phyloP scores from a whole-genome alignment of 257 asterid species.

The Capsicum pubescens region DNA sequence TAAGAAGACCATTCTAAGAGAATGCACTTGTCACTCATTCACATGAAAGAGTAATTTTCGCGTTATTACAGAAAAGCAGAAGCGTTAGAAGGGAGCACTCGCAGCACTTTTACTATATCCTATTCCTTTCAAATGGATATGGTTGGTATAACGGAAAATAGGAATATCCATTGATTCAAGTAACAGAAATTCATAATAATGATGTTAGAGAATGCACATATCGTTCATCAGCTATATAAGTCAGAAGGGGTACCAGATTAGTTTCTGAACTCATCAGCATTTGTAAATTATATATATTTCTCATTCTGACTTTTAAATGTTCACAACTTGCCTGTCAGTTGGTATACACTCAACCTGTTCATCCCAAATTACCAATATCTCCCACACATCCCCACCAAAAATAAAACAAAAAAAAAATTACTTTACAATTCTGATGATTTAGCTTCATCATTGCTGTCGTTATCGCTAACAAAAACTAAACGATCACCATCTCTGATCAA shows the following conservation, averaged over 20 bases:
- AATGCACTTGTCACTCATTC: too few relatives aligned
- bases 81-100: too few relatives aligned
- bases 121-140: too few relatives aligned
- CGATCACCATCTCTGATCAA: slow-evolving; percentile 80
- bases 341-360: background rate
- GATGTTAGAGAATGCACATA: background rate
- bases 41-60: too few relatives aligned
- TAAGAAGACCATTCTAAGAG: too few relatives aligned
- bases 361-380: background rate
- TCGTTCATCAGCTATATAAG: background rate
- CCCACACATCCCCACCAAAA: background rate
- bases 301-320: slow-evolving; percentile 13
- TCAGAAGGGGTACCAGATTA: background rate
- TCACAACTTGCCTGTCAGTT: background rate
- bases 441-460: slow-evolving; percentile 13
- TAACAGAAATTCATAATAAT: background rate
- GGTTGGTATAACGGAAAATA: too few relatives aligned
- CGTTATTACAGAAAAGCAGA: too few relatives aligned
- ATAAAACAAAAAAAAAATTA: too few relatives aligned
- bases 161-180: too few relatives aligned
- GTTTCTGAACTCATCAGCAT: background rate
- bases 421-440: slow-evolving; percentile 5
- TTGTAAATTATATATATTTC: background rate
- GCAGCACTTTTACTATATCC: too few relatives aligned
- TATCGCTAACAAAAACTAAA: slow-evolving; percentile 54